Percentiles rank a stretch among this genome's conserved stretches.
Evolutionary conservation across 768 basidiomycete species (phyloP).

Genomic region (Boletus speciosus): DNA sequence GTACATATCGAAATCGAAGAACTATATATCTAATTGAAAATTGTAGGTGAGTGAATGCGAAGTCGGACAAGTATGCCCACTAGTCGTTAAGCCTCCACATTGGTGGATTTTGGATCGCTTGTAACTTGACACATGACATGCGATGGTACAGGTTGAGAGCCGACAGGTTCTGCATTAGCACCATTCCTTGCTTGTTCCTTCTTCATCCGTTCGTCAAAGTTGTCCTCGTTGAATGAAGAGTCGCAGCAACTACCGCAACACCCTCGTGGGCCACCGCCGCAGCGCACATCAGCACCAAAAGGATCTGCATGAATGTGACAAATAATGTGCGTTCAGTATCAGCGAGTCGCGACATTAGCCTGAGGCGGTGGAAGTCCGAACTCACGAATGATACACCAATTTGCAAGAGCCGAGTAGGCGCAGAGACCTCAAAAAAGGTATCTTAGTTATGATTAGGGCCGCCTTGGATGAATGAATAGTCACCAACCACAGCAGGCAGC

Average conservation of each 20-base stretch:
- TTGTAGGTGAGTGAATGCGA: not conserved
- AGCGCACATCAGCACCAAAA: slow-evolving; percentile 19
- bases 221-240: slow-evolving; percentile 28
- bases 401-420: slow-evolving; percentile 9
- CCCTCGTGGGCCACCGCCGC: slow-evolving; percentile 27
- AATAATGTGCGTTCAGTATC: not conserved
- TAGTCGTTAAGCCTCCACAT: not conserved
- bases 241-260: slow-evolving; percentile 29
- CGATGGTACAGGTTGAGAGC: slow-evolving; percentile 22
- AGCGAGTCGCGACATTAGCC: not conserved
- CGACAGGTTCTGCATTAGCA: slow-evolving; percentile 7
- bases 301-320: slow-evolving; percentile 11
- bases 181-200: slow-evolving; percentile 19
- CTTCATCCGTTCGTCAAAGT: slow-evolving; percentile 30
- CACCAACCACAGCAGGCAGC: slow-evolving; percentile 25
- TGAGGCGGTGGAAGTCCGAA: not conserved
- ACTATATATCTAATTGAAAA: not conserved
- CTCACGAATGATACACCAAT: slow-evolving; percentile 28
- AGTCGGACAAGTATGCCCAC: not conserved
- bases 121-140: slow-evolving; percentile 15
- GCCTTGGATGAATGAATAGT: not conserved
- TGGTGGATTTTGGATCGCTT: not conserved
- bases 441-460: not conserved
- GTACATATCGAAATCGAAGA: not conserved
- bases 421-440: slow-evolving; percentile 11